Percentiles rank a stretch among this genome's conserved stretches.
Conservation (phyloP, 1,284 basidiomycete species). For the Trichosporon sp. region DNA sequence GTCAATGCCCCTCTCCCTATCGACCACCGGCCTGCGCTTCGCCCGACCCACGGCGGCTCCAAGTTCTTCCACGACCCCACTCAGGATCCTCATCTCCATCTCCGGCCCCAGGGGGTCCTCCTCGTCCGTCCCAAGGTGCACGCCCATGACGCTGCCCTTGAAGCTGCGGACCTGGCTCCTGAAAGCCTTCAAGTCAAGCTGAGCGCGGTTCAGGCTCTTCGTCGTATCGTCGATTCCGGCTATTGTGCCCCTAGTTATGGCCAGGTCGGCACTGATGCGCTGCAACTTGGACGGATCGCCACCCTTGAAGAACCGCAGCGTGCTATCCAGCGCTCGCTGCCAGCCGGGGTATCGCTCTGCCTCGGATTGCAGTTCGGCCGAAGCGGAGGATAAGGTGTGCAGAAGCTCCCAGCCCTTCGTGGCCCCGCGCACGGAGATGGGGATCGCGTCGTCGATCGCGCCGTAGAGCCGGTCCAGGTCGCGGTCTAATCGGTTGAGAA, state of each 20-base stretch:
- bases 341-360: slow-evolving; percentile 33
- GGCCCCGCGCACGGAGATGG: slow-evolving; percentile 5
- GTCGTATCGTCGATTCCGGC: slow-evolving; percentile 23
- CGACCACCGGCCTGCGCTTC: slow-evolving; percentile 5
- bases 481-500: slow-evolving; percentile 28
- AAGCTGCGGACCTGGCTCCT: slow-evolving; percentile 38
- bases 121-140: slow-evolving; percentile 33
- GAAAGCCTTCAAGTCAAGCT: slow-evolving; percentile 29
- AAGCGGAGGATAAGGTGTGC: background rate
- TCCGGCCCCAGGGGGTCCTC: slow-evolving; percentile 28
- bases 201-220: slow-evolving; percentile 25
- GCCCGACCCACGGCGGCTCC: slow-evolving; percentile 14
- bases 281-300: slow-evolving; percentile 33
- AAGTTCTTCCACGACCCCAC: slow-evolving; percentile 13
- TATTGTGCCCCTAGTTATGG: slow-evolving; percentile 29
- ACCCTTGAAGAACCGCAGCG: slow-evolving; percentile 33
- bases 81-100: slow-evolving; percentile 31
- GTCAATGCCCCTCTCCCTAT: background rate
- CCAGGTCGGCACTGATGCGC: slow-evolving; percentile 32
- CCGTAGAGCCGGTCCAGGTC: slow-evolving; percentile 30
- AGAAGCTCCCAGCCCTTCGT: slow-evolving; percentile 9
- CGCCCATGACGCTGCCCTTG: slow-evolving; percentile 38
- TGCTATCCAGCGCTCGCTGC: slow-evolving; percentile 28
- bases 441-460: slow-evolving; percentile 7
- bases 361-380: slow-evolving; percentile 15